A percentile compares a stretch with the other conserved stretches of the same genome.
Conservation (phyloP, 345 rosid genomes). For the Gynandropsis gynandra region DNA sequence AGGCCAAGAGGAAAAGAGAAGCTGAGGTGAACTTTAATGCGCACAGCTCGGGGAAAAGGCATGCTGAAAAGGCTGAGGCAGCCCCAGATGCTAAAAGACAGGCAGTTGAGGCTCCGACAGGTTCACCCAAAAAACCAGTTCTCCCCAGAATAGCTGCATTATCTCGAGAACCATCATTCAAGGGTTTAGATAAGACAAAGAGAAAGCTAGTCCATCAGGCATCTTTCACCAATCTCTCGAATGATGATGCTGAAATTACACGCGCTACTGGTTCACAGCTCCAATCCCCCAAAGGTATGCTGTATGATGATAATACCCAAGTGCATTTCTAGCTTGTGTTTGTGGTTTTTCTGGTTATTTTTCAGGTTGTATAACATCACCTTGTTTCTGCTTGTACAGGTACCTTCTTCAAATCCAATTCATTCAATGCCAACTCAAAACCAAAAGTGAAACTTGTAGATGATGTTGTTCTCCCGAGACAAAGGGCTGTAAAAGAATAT, state of each 20-base stretch:
- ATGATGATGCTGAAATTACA: slow-evolving; percentile 39
- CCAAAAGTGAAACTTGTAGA: slow-evolving; percentile 61
- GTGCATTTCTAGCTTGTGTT: slow-evolving; percentile 1
- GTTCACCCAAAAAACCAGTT: slow-evolving; percentile 56
- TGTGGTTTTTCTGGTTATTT: slow-evolving; percentile 6
- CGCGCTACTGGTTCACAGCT: slow-evolving; percentile 43
- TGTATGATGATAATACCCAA: slow-evolving; percentile 15
- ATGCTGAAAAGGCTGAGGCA: slow-evolving; percentile 44
- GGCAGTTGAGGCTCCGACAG: slow-evolving; percentile 47
- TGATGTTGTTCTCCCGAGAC: slow-evolving; percentile 53
- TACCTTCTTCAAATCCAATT: slow-evolving; percentile 61
- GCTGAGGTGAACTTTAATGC: slow-evolving; percentile 25
- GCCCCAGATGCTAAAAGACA: slow-evolving; percentile 48
- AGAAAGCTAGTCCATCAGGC: slow-evolving; percentile 39
- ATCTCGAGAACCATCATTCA: slow-evolving; percentile 52
- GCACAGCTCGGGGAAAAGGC: slow-evolving; percentile 48
- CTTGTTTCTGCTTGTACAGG: slow-evolving; percentile 37
- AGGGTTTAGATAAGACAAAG: slow-evolving; percentile 54
- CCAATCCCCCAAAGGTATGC: slow-evolving; percentile 55
- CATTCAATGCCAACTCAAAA: slow-evolving; percentile 55
- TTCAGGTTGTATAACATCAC: slow-evolving; percentile 8
- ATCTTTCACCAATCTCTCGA: slow-evolving; percentile 34
- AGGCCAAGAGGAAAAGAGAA: slow-evolving; percentile 42
- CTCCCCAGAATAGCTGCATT: slow-evolving; percentile 38
- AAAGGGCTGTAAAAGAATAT: slow-evolving; percentile 41